Percentiles rank a stretch among this genome's conserved stretches.
Conservation (phyloP, 2,329 filamentous ascomycete genomes). For the Blumeria graminis region DNA sequence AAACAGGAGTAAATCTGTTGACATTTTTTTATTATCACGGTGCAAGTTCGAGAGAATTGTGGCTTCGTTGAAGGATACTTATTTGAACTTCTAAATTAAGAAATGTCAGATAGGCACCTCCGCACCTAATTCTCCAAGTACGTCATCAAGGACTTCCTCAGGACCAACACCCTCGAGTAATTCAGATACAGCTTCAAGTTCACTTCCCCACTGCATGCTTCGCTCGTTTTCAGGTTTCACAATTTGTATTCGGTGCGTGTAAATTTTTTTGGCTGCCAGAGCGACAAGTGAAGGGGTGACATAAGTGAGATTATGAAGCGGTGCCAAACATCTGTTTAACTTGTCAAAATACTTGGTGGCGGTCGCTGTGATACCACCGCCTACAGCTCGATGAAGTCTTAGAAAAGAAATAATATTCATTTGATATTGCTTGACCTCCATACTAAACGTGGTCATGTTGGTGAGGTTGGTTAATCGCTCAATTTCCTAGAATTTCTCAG, state of each 20-base stretch:
- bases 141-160: conserved; percentile 40
- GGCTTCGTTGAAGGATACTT: too few species aligned
- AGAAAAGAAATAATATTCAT: conserved; percentile 76
- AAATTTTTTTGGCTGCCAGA: conserved; percentile 67
- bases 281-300: conserved; percentile 64
- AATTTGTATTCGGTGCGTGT: conserved; percentile 59
- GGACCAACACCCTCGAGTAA: conserved; percentile 37
- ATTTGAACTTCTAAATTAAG: too few species aligned
- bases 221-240: conserved; percentile 47
- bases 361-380: conserved; percentile 48
- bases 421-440: conserved; percentile 63
- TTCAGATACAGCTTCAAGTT: conserved; percentile 39
- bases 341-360: conserved; percentile 57
- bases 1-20: too few species aligned
- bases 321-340: conserved; percentile 48
- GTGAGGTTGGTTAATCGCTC: conserved; percentile 22
- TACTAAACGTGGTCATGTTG: conserved; percentile 34
- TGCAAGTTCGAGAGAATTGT: too few species aligned
- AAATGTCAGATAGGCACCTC: conserved; percentile 20
- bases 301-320: conserved; percentile 58
- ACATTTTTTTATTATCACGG: too few species aligned
- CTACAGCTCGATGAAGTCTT: conserved; percentile 66
- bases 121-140: conserved; percentile 26
- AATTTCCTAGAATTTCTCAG: conserved; percentile 9
- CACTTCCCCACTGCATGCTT: conserved; percentile 85